phyloP scores from a whole-genome alignment of 2,329 filamentous ascomycete species.

The Myrmaecium sp. region DNA sequence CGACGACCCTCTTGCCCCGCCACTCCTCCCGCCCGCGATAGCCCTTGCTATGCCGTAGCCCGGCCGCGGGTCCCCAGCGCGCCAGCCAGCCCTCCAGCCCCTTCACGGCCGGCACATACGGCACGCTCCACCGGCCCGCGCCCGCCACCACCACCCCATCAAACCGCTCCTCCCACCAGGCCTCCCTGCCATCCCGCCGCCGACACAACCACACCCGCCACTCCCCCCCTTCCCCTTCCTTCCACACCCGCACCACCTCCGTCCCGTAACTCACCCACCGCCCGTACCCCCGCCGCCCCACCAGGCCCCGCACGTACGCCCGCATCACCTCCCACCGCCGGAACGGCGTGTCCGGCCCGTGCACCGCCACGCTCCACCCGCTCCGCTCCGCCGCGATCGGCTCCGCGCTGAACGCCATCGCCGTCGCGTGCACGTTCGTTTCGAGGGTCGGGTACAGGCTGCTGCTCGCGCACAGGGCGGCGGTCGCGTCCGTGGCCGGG shows the following conservation, averaged over 20 bases:
- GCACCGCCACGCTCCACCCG: slow-evolving; percentile 26
- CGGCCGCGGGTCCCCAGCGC: slow-evolving; percentile 26
- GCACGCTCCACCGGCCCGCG: slow-evolving; percentile 44
- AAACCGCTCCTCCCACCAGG: slow-evolving; percentile 47
- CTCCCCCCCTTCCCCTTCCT: slow-evolving; percentile 20
- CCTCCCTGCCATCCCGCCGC: slow-evolving; percentile 28
- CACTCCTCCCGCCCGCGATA: slow-evolving; percentile 32
- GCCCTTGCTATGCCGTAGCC: slow-evolving; percentile 39
- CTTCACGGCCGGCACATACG: slow-evolving; percentile 34
- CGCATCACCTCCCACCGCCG: slow-evolving; percentile 42
- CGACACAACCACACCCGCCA: slow-evolving; percentile 40
- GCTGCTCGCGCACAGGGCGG: too few relatives aligned
- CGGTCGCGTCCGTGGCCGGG: too few relatives aligned
- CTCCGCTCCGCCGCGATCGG: slow-evolving; percentile 30
- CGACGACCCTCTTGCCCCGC: slow-evolving; percentile 35
- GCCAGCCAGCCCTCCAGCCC: slow-evolving; percentile 33
- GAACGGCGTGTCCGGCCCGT: slow-evolving; percentile 44
- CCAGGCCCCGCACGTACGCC: slow-evolving; percentile 35
- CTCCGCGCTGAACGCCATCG: slow-evolving; percentile 46
- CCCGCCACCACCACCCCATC: slow-evolving; percentile 45
- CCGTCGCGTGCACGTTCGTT: slow-evolving; percentile 42
- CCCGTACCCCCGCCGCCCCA: slow-evolving; percentile 37
- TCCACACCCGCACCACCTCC: slow-evolving; percentile 42
- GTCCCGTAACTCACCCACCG: slow-evolving; percentile 39
- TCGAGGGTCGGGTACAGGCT: slow-evolving; percentile 49